These are phyloP conservation scores for Hansenula sp. DNA, from an alignment of 1,139 yeast genomes.

Conservation along the genomic window DNA sequence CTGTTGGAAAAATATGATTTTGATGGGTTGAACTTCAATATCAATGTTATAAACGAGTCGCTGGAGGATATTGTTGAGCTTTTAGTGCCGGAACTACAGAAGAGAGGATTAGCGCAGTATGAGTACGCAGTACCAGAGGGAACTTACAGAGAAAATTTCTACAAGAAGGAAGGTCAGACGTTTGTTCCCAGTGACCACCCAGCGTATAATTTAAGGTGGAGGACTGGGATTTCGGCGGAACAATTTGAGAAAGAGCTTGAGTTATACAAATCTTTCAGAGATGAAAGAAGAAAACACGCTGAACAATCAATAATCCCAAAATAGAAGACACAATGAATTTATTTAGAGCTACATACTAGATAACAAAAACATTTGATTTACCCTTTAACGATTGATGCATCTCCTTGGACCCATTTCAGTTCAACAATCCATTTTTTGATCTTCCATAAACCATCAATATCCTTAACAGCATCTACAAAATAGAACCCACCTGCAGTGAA, in stretches of 20 bases:
- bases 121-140: neutral
- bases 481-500: no score
- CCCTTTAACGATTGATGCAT: no score
- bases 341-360: no score
- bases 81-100: neutral
- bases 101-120: neutral
- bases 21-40: conserved; percentile 29
- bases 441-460: no score
- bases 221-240: neutral
- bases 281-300: neutral
- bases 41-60: conserved; percentile 25
- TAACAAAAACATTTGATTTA: no score
- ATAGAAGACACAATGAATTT: no score
- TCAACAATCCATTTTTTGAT: no score
- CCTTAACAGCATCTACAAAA: no score
- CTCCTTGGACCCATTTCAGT: no score
- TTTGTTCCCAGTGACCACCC: neutral
- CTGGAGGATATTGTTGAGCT: conserved; percentile 12
- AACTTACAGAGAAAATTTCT: neutral
- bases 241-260: neutral
- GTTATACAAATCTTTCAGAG: neutral
- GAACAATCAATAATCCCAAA: no score
- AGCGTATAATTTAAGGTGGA: neutral
- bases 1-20: conserved; percentile 29
- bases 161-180: neutral